Base-by-base conservation (phyloP, 495 filamentous ascomycete genomes). In the Durotheca rogersii region DNA sequence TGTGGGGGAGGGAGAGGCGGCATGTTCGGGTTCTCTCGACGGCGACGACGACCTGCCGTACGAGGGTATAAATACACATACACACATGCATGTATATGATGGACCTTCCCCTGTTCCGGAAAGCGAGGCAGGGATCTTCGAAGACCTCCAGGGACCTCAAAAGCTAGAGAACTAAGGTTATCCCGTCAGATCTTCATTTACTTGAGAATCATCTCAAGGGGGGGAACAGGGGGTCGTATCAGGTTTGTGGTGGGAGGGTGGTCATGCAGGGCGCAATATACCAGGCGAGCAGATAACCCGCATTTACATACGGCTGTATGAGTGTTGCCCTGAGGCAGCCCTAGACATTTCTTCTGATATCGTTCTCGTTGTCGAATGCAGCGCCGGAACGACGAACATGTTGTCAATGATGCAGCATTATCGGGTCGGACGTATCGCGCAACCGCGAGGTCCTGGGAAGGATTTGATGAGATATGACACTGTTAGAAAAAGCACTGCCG, bases 51-150 rank as follows among this genome's bases (percentile, higher is more conserved):
- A n/a, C n/a, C n/a, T 38, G 33, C 33, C 30, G 34, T 41, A 23
- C 55, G 29, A 49, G 55, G 55, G 48, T 45, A 41, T 53, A 58
- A 48, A 43, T 48, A 47, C 54, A 58, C 52, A 47, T 38, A 52
- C 20, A n/a, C n/a, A n/a, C n/a, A 56, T 52, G 39, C 35, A 48
- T 54, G 39, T 40, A 53, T 54, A 43, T 31, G 21, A 58, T 48
- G 39, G 41, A 14, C 4, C 40, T 33, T 43, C 33, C 42, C 47
- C 50, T 45, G 42, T 34, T 57, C 37, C 31, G 54, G 47, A 47
- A 57, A 31, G 42, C 38, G 25, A 31, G 34, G 30, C 48, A 58
- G 11, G 48, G 48, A 21, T 52, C 15, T 21, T 43, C 34, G 29
- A 37, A 40, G 38, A 6, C 31, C 4, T 31, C 15, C 23, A 27